Conservation (phyloP, 108 stramenopile genomes). For the Tribonema minus region DNA sequence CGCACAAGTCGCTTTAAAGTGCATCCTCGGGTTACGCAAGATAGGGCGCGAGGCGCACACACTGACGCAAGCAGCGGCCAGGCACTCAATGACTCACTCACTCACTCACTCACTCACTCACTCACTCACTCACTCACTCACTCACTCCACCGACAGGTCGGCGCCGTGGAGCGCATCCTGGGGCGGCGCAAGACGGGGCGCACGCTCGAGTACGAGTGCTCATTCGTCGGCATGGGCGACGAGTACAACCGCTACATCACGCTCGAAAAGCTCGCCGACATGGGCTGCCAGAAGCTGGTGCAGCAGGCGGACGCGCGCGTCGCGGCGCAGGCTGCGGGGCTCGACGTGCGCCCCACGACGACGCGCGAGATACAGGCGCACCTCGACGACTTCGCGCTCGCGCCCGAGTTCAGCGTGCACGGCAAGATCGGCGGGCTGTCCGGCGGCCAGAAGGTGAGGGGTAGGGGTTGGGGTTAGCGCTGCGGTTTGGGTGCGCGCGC, state of each 20-base stretch:
- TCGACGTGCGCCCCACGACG: constrained; percentile 80
- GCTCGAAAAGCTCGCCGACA: constrained; percentile 41
- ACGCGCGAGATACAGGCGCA: constrained; percentile 86
- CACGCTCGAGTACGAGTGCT: constrained; percentile 95
- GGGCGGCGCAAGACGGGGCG: constrained; percentile 49
- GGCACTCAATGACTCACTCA: no score
- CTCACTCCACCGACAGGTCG: no score
- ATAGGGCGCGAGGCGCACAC: no score
- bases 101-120: no score
- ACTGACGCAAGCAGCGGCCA: no score
- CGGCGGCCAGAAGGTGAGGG: constrained; percentile 92
- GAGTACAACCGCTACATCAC: constrained; percentile 41
- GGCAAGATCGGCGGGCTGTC: constrained; percentile 96
- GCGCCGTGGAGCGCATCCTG: constrained; percentile 31
- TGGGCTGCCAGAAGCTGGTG: constrained; percentile 47
- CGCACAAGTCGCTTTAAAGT: no score
- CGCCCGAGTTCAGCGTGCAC: constrained; percentile 94
- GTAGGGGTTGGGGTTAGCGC: neutral
- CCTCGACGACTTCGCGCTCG: constrained; percentile 92
- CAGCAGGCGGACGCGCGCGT: constrained; percentile 50
- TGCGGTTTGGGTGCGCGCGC: neutral
- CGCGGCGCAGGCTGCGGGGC: constrained; percentile 75
- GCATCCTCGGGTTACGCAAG: no score
- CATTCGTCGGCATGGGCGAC: constrained; percentile 30
- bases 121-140: no score